Evolutionary conservation across 805 yeast genomes (phyloP).

Genomic region (Schwanniomyces yamadae): DNA sequence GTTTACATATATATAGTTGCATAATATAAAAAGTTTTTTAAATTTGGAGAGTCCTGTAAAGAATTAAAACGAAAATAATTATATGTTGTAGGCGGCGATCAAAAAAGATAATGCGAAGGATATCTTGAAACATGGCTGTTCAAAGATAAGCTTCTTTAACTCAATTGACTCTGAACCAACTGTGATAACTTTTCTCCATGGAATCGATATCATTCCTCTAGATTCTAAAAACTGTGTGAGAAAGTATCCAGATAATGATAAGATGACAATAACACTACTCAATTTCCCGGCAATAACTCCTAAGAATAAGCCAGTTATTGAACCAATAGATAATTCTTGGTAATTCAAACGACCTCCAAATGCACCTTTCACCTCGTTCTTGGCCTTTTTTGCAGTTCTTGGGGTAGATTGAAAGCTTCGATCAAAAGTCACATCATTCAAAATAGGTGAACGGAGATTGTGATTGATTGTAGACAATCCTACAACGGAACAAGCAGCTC

Average conservation of each 20-base stretch:
- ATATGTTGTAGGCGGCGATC: conserved; percentile 57
- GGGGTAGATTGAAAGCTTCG: too few species aligned
- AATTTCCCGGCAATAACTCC: conserved; percentile 65
- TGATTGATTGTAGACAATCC: not conserved
- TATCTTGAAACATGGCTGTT: conserved; percentile 60
- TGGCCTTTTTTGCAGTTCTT: too few species aligned
- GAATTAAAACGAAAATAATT: conserved; percentile 2
- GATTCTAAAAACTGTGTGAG: conserved; percentile 54
- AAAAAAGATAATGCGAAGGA: conserved; percentile 54
- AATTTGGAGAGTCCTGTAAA: not conserved
- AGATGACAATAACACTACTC: conserved; percentile 50
- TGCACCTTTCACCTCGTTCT: too few species aligned
- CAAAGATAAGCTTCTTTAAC: conserved; percentile 50
- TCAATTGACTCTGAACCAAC: conserved; percentile 41
- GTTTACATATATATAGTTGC: conserved; percentile 1
- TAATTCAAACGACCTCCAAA: conserved; percentile 54
- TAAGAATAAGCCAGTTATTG: conserved; percentile 56
- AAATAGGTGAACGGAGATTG: not conserved
- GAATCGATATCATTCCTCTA: conserved; percentile 50
- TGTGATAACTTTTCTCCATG: conserved; percentile 37
- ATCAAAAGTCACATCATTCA: too few species aligned
- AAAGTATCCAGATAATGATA: conserved; percentile 46
- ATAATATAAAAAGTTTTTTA: not conserved
- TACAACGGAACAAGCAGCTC: not conserved
- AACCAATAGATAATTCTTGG: conserved; percentile 62